phyloP scores from a whole-genome alignment of 208 protist genomes.

The Porcisia deanei region DNA sequence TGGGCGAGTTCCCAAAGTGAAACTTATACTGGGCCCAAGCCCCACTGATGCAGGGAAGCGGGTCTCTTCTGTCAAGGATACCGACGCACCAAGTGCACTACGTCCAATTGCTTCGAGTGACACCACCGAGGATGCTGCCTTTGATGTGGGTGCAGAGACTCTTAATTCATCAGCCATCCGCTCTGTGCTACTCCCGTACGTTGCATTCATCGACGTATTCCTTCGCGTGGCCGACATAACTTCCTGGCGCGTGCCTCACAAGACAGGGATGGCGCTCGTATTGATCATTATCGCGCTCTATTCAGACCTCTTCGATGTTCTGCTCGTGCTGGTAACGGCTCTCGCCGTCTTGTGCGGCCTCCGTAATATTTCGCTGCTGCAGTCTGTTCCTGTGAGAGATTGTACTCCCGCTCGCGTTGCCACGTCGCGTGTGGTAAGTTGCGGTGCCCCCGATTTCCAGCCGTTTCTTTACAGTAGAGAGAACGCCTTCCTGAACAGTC shows the following conservation, averaged over 20 bases:
- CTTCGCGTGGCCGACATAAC: conserved; percentile 55
- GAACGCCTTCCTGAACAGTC: conserved; percentile 70
- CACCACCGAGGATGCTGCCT: not conserved
- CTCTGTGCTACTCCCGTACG: conserved; percentile 79
- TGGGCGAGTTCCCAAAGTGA: conserved; percentile 41
- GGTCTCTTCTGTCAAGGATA: conserved; percentile 4
- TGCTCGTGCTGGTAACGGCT: conserved; percentile 46
- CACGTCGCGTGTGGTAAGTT: conserved; percentile 27
- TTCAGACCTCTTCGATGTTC: conserved; percentile 52
- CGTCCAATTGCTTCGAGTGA: conserved; percentile 5
- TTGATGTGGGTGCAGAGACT: conserved; percentile 14
- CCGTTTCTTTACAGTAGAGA: conserved; percentile 72
- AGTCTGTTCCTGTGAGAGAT: conserved; percentile 44
- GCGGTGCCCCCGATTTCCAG: conserved; percentile 28
- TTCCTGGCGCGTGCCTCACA: conserved; percentile 63
- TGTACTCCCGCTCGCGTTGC: conserved; percentile 6
- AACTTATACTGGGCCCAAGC: conserved; percentile 34
- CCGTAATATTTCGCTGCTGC: conserved; percentile 56
- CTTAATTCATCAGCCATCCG: conserved; percentile 56
- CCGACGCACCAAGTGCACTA: conserved; percentile 8
- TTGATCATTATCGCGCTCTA: conserved; percentile 50
- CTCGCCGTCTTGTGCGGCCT: conserved; percentile 39
- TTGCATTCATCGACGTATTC: conserved; percentile 60
- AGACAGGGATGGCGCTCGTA: conserved; percentile 58
- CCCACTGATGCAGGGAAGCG: not conserved